These are phyloP conservation scores for Tritrichomonas foetus DNA, from an alignment of 208 protist species.

Conservation along the genomic window DNA sequence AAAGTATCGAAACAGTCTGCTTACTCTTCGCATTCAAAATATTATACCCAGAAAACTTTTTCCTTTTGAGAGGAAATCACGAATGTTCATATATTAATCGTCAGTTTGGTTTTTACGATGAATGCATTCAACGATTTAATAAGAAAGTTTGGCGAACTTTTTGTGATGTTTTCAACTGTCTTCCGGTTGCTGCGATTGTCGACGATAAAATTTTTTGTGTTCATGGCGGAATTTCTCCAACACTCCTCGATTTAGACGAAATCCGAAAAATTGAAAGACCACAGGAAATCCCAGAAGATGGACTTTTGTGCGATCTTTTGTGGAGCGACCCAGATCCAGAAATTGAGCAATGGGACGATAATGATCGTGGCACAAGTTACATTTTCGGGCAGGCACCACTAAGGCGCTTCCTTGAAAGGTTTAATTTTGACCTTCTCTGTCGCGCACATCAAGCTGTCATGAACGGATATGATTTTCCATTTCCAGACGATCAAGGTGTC, in stretches of 20 bases:
- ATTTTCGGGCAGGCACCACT: slow-evolving; percentile 96
- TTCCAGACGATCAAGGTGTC: no score
- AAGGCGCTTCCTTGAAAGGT: slow-evolving; percentile 88
- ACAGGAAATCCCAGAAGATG: slow-evolving; percentile 70
- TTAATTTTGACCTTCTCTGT: slow-evolving; percentile 97
- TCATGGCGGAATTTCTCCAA: slow-evolving; percentile 90
- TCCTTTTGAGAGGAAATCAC: no score
- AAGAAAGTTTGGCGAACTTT: no score
- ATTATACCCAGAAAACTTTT: no score
- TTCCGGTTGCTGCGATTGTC: slow-evolving; percentile 68
- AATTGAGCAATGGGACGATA: slow-evolving; percentile 87
- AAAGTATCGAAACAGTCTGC: no score
- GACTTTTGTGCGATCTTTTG: slow-evolving; percentile 95
- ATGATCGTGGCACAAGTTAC: slow-evolving; percentile 93
- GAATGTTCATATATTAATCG: no score
- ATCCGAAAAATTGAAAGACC: slow-evolving; percentile 86
- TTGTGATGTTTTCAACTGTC: no score
- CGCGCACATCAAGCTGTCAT: slow-evolving; percentile 87
- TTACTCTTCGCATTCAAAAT: no score
- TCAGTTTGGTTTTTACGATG: no score
- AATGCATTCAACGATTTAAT: no score
- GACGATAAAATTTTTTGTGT: slow-evolving; percentile 99
- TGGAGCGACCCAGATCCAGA: slow-evolving; percentile 96
- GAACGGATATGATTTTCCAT: slow-evolving; percentile 84
- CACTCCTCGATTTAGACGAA: slow-evolving; percentile 86